Conservation (phyloP, 2,329 filamentous ascomycete species). For the Sclerotinia subarctica region DNA sequence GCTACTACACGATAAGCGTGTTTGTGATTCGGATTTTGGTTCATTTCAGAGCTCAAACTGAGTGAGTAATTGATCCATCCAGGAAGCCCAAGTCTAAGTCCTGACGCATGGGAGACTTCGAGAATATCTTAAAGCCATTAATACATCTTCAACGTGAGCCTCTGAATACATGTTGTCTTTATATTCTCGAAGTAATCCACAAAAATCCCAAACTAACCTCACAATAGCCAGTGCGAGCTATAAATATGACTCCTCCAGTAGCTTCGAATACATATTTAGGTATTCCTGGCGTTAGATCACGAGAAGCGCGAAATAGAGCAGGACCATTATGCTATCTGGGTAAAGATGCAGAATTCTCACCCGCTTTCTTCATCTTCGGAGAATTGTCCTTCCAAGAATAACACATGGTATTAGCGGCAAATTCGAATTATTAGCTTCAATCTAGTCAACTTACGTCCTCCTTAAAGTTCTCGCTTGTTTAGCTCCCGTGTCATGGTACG, state of each 20-base stretch:
- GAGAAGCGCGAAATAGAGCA: not conserved
- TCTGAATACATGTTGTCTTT: not conserved
- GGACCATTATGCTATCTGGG: not conserved
- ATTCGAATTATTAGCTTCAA: not conserved
- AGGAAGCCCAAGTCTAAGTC: not conserved
- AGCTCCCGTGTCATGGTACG: conserved; percentile 11
- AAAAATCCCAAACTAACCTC: not conserved
- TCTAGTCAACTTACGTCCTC: conserved; percentile 4
- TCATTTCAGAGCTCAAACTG: not conserved
- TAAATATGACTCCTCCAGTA: not conserved
- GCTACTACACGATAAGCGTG: not conserved
- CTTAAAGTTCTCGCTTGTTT: conserved; percentile 19
- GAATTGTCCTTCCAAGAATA: not conserved
- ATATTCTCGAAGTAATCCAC: not conserved
- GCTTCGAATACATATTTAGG: not conserved
- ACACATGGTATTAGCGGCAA: not conserved
- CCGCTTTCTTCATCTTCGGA: not conserved
- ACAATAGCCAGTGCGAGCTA: not conserved
- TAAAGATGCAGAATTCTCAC: not conserved
- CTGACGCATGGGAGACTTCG: not conserved
- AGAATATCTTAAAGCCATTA: not conserved
- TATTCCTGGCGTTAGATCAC: not conserved
- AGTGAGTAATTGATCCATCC: not conserved
- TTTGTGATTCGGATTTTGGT: not conserved
- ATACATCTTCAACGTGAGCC: not conserved